Conservation (phyloP, 1,284 basidiomycete genomes). For the Tausonia pullulans region DNA sequence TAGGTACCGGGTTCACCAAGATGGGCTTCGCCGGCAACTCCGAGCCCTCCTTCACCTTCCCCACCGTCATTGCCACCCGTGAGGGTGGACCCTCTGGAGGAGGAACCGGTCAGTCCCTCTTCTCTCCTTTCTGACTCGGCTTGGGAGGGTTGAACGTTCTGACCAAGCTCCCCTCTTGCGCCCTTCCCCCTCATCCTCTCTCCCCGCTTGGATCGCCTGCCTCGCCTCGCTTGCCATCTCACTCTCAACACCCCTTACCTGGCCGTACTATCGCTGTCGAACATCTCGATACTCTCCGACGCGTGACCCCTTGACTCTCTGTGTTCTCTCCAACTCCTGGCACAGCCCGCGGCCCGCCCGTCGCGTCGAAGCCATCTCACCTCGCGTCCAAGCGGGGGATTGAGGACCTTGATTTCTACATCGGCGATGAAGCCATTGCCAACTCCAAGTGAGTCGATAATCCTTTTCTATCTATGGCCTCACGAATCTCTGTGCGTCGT, state of each 20-base stretch:
- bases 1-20: slow-evolving; percentile 38
- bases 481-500: background rate
- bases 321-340: background rate
- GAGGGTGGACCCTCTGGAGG: slow-evolving; percentile 21
- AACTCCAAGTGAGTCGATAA: slow-evolving; percentile 55
- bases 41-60: slow-evolving; percentile 95
- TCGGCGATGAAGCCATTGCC: slow-evolving; percentile 93
- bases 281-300: background rate
- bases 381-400: slow-evolving; percentile 94
- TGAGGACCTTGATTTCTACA: slow-evolving; percentile 99
- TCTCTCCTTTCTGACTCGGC: background rate
- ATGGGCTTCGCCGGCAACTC: slow-evolving; percentile 91
- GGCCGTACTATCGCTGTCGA: too few relatives aligned
- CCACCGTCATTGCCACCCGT: slow-evolving; percentile 87
- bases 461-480: background rate
- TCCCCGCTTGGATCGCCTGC: slow-evolving; percentile 24
- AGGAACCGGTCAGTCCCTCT: slow-evolving; percentile 6
- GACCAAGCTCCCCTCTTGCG: background rate
- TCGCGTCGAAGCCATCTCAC: slow-evolving; percentile 69
- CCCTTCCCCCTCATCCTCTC: slow-evolving; percentile 38
- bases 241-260: slow-evolving; percentile 13
- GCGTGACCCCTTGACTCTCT: background rate
- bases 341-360: slow-evolving; percentile 38
- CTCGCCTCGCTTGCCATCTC: slow-evolving; percentile 13
- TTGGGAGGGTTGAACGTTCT: background rate